Evolutionary conservation across 306 rosid genomes (phyloP), one percentile per base, ranked within the genome.

Genomic region (Cucurbita argyrosperma): DNA sequence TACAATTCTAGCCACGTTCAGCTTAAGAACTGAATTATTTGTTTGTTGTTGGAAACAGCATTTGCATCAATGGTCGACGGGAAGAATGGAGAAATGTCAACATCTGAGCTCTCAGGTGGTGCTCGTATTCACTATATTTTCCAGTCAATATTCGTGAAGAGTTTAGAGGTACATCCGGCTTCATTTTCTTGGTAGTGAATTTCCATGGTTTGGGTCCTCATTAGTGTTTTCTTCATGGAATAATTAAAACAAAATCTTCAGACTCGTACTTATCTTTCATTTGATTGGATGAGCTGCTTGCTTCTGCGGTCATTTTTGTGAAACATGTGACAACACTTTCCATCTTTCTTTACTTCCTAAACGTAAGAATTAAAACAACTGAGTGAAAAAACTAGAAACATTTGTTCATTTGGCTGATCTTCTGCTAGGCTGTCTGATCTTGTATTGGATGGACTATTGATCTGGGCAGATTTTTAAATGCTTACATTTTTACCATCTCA

Each of bases 31-130:
- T 49, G 59, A 30, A 70, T 40, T 45, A 70, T 70, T 67, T 73
- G 39, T 80, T 55, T 77, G 4, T 50, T 64, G 72, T 68, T 82
- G 43, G 60, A 77, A 80, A 83, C 87, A 95, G 99, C 97, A 75
- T 95, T 95, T 83, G 88, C 97, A 72, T 87, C 99, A 55, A 89
- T 89, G 88, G 89, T 95, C 52, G 99, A 95, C 76, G 99, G 99
- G 74, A 95, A 88, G 83, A 95, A 91, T 80, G 97, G 89, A 85
- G 97, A 91, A 88, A 91, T 95, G 99, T 87, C 96, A 16, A 95
- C 99, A 59, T 80, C 92, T 56, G 97, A 91, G 85, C 83, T 95
- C 63, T 88, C 96, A 67, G 99, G 97, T 50, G 99, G 97, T 80
- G 96, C 99, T 0, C 87, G 99, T 72, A 89, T 95, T 76, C 99